Conservation (phyloP, 495 filamentous ascomycete genomes). For the Podospora tetraspora region DNA sequence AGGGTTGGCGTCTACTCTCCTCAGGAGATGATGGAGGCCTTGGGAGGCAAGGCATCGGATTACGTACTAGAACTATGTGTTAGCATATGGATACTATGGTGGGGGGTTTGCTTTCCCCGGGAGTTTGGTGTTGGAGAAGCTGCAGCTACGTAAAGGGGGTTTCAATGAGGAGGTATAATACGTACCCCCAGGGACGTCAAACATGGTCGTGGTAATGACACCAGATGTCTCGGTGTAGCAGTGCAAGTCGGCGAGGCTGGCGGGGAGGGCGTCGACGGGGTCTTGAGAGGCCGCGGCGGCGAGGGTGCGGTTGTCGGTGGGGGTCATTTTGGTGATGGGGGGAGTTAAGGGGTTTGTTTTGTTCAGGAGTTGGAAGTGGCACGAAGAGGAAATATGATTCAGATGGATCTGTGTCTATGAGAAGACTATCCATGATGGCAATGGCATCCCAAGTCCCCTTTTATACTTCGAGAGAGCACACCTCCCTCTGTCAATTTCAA, state of each 20-base stretch:
- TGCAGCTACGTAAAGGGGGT: no score
- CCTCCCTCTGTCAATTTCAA: neutral
- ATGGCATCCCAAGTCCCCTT: neutral
- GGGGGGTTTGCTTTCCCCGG: no score
- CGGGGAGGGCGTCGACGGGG: slow-evolving; percentile 27
- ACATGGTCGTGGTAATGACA: slow-evolving; percentile 50
- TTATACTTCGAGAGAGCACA: neutral
- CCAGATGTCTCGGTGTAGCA: slow-evolving; percentile 59
- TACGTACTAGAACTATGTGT: no score
- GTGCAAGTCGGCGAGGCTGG: slow-evolving; percentile 37
- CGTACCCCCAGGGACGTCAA: slow-evolving; percentile 53
- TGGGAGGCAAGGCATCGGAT: no score
- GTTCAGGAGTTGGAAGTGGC: neutral
- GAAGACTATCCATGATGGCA: neutral
- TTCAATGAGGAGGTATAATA: no score
- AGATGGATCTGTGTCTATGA: neutral
- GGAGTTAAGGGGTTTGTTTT: slow-evolving; percentile 3
- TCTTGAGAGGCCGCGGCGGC: slow-evolving; percentile 4
- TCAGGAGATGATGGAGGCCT: no score
- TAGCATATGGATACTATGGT: no score
- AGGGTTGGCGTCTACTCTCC: no score
- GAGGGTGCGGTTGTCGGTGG: slow-evolving; percentile 19
- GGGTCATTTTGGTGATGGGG: slow-evolving; percentile 12
- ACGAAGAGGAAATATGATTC: neutral
- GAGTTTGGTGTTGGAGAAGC: no score